phyloP scores from a whole-genome alignment of 352 stramenopile genomes.

The Pythium periplocum region DNA sequence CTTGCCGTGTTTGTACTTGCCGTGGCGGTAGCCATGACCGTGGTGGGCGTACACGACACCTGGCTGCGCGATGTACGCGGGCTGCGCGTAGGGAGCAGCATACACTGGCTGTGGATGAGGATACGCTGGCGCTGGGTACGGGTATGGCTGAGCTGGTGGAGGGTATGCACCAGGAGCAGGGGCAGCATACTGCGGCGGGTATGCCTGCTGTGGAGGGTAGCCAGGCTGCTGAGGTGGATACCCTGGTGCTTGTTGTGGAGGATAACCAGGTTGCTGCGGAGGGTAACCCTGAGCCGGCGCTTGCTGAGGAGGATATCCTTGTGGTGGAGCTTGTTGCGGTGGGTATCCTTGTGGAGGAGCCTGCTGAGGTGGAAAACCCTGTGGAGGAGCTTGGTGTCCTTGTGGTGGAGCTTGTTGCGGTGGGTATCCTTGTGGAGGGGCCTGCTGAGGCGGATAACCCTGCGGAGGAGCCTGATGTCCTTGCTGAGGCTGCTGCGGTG shows the following conservation, averaged over 20 bases:
- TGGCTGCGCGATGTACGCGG: constrained; percentile 21
- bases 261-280: constrained; percentile 7
- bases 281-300: constrained; percentile 11
- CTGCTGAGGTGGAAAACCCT: constrained; percentile 3
- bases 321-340: constrained; percentile 1
- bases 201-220: constrained; percentile 17
- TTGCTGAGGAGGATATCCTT: constrained; percentile 16
- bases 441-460: constrained; percentile 14
- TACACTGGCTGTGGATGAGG: constrained; percentile 7
- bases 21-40: constrained; percentile 4
- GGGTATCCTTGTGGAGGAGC: neutral
- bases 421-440: constrained; percentile 12
- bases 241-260: neutral
- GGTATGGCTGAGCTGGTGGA: too few species aligned
- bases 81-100: constrained; percentile 14
- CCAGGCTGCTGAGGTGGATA: constrained; percentile 14
- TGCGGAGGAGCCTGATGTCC: neutral
- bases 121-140: constrained; percentile 8
- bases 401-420: constrained; percentile 21
- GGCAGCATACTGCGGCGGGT: constrained; percentile 12
- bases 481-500: constrained; percentile 3
- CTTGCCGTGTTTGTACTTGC: constrained; percentile 19
- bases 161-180: constrained; percentile 19
- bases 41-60: constrained; percentile 15
- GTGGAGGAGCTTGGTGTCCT: neutral